Base-by-base conservation (phyloP, 2,329 filamentous ascomycete species). In the Penicillium sp. region DNA sequence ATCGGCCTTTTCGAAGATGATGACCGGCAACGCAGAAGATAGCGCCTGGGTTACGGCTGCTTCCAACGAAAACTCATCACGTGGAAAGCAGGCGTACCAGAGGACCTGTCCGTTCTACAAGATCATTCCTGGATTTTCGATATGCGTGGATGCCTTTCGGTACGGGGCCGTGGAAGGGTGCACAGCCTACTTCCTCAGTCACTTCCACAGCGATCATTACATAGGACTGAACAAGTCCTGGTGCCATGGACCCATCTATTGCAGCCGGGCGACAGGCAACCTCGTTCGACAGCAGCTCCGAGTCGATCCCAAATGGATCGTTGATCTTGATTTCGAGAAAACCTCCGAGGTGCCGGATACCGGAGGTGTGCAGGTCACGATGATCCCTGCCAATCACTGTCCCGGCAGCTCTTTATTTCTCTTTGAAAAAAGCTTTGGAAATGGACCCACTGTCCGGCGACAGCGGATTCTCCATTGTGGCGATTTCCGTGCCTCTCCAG, bases 131-230 rank as follows among this genome's bases (percentile, higher is more conserved):
- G 90, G 89, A 0, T 87, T 96, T 62, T 89, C 81, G 56, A 95
- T 97, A 46, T 95, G 89, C 50, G 93, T 98, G 0, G 93, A 98
- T 69, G 93, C 93, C 0, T 95, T 98, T 64, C 84, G 92, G 18
- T 98, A 97, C 64, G 93, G 93, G 2, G 89, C 91, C 3, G 89
- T 98, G 0, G 81, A 95, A 65, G 91, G 89, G 0, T 95, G 91
- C 67, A 86, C 88, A 46, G 93, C 92, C 1, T 98, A 98, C 66
- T 98, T 98, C 59, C 79, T 98, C 9, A 96, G 91, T 61, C 93
- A 98, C 66, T 98, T 97, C 59, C 93, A 98, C 70, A 96, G 90
- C 63, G 93, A 98, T 66, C 93, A 98, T 66, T 98, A 98, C 62
- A 84, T 96, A 29, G 93, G 93, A 2, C 75, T 98, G 9, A 93